These are phyloP conservation scores for Penicillium psychrosexuale DNA, from an alignment of 2,329 filamentous ascomycete genomes.

Conservation along the genomic window DNA sequence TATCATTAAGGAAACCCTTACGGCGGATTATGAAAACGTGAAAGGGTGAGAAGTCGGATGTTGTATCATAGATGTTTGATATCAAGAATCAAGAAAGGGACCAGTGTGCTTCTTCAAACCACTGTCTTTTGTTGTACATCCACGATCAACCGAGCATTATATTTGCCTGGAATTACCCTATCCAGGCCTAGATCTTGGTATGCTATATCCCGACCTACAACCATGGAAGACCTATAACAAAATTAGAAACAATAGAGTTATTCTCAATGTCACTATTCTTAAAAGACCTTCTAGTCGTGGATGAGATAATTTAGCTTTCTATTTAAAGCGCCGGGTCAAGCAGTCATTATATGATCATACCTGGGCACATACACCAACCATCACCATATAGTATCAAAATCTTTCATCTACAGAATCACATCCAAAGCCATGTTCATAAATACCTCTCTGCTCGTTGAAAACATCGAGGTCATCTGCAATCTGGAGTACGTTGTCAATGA, in stretches of 20 bases:
- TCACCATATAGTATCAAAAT: neutral
- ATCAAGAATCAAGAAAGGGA: neutral
- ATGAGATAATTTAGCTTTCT: neutral
- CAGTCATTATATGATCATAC: neutral
- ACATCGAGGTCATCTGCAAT: neutral
- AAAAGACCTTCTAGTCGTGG: too few species aligned
- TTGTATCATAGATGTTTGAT: neutral
- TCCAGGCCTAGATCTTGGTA: too few species aligned
- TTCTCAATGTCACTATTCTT: too few species aligned
- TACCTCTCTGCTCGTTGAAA: neutral
- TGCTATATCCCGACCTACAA: too few species aligned
- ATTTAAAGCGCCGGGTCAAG: neutral
- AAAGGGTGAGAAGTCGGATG: neutral
- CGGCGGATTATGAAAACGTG: conserved; percentile 13
- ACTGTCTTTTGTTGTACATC: too few species aligned
- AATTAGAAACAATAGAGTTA: too few species aligned
- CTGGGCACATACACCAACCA: too few species aligned
- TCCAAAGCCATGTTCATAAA: neutral
- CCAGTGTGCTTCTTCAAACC: neutral
- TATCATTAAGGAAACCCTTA: conserved; percentile 37
- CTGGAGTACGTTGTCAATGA: neutral
- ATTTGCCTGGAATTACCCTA: too few species aligned
- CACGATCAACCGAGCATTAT: too few species aligned
- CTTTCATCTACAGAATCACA: neutral
- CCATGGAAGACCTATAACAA: too few species aligned